Percentiles rank a stretch among this genome's conserved stretches.
Evolutionary conservation across 805 yeast genomes (phyloP).

Genomic region (Kodamaea kaohsiungensis): DNA sequence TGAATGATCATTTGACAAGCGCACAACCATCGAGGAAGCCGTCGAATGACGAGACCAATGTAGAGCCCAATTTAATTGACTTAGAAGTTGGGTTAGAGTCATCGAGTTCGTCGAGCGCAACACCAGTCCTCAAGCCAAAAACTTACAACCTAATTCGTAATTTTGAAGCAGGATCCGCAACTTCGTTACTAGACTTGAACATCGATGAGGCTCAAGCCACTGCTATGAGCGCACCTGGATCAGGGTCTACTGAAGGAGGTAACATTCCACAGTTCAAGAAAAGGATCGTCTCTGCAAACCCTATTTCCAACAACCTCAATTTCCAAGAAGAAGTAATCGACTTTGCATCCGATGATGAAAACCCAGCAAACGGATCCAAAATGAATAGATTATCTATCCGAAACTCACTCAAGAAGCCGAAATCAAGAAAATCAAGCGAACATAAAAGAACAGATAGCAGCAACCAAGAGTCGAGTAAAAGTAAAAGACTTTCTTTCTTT

Average conservation of each 20-base stretch:
- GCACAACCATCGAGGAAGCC: not conserved
- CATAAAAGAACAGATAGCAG: constrained; percentile 20
- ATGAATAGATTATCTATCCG: constrained; percentile 45
- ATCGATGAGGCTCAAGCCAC: constrained; percentile 17
- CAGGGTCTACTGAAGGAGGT: constrained; percentile 3
- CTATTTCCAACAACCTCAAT: constrained; percentile 28
- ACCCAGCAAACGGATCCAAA: constrained; percentile 33
- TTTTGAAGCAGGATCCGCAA: constrained; percentile 13
- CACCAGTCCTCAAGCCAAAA: constrained; percentile 19
- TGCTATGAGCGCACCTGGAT: not conserved
- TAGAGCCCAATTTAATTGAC: constrained; percentile 34
- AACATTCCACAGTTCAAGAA: constrained; percentile 34
- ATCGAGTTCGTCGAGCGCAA: constrained; percentile 20
- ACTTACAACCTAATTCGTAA: constrained; percentile 4
- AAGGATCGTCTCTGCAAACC: constrained; percentile 24
- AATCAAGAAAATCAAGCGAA: constrained; percentile 23
- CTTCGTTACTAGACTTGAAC: constrained; percentile 30
- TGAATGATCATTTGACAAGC: constrained; percentile 3
- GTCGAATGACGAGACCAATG: constrained; percentile 4
- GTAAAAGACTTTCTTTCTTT: constrained; percentile 26
- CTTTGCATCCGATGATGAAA: constrained; percentile 48
- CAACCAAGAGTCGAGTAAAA: constrained; percentile 17
- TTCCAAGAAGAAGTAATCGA: constrained; percentile 47
- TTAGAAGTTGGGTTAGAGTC: constrained; percentile 36
- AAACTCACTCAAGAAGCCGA: constrained; percentile 34